Percentiles rank a stretch among this genome's conserved stretches.
These are phyloP conservation scores for Anisodus tanguticus DNA, from an alignment of 257 asterid species.

Conservation along the genomic window DNA sequence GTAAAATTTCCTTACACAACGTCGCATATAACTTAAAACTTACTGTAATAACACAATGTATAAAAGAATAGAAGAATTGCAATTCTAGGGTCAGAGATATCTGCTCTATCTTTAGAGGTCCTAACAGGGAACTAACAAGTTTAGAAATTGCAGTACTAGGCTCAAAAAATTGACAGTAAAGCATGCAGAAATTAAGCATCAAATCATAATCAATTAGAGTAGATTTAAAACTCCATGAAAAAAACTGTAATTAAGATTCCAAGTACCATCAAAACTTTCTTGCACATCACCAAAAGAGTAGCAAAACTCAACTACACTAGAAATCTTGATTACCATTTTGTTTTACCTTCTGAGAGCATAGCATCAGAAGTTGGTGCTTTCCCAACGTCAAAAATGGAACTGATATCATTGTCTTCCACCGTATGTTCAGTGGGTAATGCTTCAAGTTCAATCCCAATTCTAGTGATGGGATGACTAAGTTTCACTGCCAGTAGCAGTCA, in stretches of 20 bases:
- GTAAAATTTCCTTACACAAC: too few relatives aligned
- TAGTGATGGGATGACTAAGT: neutral
- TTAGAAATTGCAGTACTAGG: neutral
- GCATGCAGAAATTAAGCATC: neutral
- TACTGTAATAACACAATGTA: too few relatives aligned
- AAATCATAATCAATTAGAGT: neutral
- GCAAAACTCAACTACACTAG: neutral
- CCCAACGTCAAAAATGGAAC: neutral
- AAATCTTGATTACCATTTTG: neutral
- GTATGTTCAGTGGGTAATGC: neutral
- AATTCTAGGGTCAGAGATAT: too few relatives aligned
- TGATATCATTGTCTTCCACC: neutral
- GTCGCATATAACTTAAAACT: too few relatives aligned
- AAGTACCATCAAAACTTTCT: neutral
- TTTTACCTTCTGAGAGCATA: neutral
- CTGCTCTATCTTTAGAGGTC: neutral
- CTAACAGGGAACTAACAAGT: neutral
- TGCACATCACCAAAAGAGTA: neutral
- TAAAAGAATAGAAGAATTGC: too few relatives aligned
- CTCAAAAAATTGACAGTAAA: neutral
- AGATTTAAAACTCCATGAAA: neutral
- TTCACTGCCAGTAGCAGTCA: neutral
- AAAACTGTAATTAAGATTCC: neutral
- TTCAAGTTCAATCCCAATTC: neutral
- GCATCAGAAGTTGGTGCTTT: neutral